Evolutionary conservation across 2,329 filamentous ascomycete species (phyloP).

Genomic region (Dothistroma pini): DNA sequence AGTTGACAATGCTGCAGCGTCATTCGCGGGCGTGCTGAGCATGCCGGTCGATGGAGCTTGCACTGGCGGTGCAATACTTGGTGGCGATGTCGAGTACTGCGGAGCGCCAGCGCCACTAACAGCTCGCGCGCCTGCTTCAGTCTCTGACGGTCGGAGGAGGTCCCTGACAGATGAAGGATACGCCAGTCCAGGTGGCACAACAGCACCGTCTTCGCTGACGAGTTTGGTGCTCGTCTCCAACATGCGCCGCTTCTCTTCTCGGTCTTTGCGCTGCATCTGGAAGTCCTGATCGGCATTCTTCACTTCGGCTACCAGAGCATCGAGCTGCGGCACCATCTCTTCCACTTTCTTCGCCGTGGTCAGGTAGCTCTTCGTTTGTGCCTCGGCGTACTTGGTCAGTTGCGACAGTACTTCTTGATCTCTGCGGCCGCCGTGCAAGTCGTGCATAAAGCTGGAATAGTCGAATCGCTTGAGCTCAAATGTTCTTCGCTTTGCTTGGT

Average conservation of each 20-base stretch:
- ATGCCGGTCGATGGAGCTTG: conserved; percentile 25
- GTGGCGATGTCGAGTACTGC: conserved; percentile 31
- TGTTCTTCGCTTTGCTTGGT: conserved; percentile 86
- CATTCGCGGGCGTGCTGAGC: conserved; percentile 21
- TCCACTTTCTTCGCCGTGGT: conserved; percentile 83
- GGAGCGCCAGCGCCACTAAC: conserved; percentile 22
- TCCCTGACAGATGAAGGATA: conserved; percentile 29
- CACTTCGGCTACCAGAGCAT: conserved; percentile 86
- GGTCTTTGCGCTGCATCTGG: conserved; percentile 88
- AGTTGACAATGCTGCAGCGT: conserved; percentile 15
- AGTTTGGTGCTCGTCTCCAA: conserved; percentile 79
- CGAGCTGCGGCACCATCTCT: conserved; percentile 78
- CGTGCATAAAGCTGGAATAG: conserved; percentile 98
- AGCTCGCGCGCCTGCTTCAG: conserved; percentile 19
- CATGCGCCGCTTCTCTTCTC: conserved; percentile 87
- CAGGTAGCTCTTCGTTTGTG: conserved; percentile 80
- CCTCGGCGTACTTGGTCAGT: conserved; percentile 88
- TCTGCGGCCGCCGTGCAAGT: conserved; percentile 97
- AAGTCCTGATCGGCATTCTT: conserved; percentile 93
- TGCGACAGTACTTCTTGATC: conserved; percentile 96
- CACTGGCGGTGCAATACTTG: conserved; percentile 20
- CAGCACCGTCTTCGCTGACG: conserved; percentile 30
- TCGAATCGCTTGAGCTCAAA: conserved; percentile 98
- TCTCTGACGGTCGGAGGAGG: conserved; percentile 23
- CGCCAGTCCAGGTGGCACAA: conserved; percentile 27